Evolutionary conservation across 202 grass and related monocot species (phyloP).

Genomic region (Dendrocalamus latiflorus): DNA sequence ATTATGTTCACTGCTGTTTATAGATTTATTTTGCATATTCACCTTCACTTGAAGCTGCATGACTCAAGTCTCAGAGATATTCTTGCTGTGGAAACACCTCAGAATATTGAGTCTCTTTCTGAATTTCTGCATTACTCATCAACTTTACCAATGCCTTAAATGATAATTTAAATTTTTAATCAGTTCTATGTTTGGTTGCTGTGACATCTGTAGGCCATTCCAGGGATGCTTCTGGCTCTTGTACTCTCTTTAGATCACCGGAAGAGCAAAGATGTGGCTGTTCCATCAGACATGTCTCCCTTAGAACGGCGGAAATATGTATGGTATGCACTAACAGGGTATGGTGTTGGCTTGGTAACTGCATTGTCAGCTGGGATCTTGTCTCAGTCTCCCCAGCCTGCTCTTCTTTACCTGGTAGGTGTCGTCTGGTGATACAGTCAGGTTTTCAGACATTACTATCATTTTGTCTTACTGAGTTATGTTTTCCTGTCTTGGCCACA

Average conservation of each 20-base stretch:
- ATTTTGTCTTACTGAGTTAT: not conserved
- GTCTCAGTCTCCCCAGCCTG: conserved; percentile 91
- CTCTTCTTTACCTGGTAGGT: conserved; percentile 93
- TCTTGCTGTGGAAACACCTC: not conserved
- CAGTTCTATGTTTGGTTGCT: not conserved
- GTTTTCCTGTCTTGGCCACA: not conserved
- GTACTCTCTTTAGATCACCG: conserved; percentile 83
- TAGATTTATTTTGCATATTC: not conserved
- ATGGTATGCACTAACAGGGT: conserved; percentile 80
- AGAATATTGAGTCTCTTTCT: not conserved
- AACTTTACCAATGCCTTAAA: not conserved
- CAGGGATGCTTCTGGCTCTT: conserved; percentile 95
- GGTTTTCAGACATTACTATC: not conserved
- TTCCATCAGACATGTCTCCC: conserved; percentile 30
- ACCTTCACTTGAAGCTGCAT: conserved; percentile 3
- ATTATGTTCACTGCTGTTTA: not conserved
- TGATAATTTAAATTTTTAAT: not conserved
- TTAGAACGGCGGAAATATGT: conserved; percentile 62
- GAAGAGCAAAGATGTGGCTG: conserved; percentile 60
- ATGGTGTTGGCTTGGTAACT: conserved; percentile 73
- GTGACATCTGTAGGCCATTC: conserved; percentile 65
- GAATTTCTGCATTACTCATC: not conserved
- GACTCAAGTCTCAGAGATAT: not conserved
- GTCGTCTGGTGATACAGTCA: conserved; percentile 1
- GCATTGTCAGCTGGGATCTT: conserved; percentile 85